These are phyloP conservation scores for Porphyrellus cyaneotinctus DNA, from an alignment of 768 basidiomycete genomes.

Conservation along the genomic window DNA sequence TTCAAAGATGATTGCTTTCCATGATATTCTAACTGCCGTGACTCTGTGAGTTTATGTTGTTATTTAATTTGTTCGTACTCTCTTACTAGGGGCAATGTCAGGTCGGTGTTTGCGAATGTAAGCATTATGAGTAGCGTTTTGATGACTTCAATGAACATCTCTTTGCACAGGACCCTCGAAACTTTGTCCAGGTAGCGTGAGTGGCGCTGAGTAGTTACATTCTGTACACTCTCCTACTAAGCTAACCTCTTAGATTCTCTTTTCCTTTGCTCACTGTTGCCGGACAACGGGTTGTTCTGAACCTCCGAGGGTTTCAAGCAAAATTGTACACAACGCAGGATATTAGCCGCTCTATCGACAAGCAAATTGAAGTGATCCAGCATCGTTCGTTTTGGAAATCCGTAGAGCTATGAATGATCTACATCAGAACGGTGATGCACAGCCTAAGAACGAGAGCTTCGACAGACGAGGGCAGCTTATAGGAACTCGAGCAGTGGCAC, in stretches of 20 bases:
- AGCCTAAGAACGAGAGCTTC: too few relatives aligned
- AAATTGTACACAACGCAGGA: neutral
- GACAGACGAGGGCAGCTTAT: too few relatives aligned
- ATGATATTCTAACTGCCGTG: neutral
- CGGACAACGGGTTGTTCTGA: conserved; percentile 20
- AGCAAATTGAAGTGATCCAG: neutral
- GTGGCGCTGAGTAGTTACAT: neutral
- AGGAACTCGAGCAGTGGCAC: too few relatives aligned
- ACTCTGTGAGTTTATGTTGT: conserved; percentile 4
- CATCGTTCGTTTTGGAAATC: neutral
- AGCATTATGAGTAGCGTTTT: neutral
- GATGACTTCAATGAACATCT: neutral
- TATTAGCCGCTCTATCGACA: neutral
- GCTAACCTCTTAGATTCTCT: neutral
- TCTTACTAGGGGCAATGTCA: neutral
- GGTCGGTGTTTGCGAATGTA: neutral
- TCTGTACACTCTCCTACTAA: neutral
- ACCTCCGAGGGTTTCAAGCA: conserved; percentile 4
- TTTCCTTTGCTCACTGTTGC: conserved; percentile 12
- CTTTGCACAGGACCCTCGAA: conserved; percentile 6
- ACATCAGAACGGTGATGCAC: neutral
- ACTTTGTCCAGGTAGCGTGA: neutral
- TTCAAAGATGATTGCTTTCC: neutral
- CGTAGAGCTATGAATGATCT: neutral
- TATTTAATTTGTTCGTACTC: neutral